Conservation (phyloP, 1,139 yeast species). For the Candida gigantensis region DNA sequence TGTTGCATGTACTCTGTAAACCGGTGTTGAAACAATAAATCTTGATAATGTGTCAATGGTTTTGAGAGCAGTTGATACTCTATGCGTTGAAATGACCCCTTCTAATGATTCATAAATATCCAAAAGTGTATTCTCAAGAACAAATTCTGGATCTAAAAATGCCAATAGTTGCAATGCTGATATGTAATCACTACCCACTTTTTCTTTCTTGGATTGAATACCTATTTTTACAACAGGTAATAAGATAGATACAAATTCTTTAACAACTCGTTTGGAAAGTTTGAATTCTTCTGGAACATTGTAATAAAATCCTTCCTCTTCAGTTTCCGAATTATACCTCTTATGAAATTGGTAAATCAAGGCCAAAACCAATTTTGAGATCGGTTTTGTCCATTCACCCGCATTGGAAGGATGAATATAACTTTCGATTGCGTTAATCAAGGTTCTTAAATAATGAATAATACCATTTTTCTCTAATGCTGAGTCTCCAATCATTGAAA, state of each 20-base stretch:
- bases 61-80: slow-evolving; percentile 74
- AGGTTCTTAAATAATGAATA: slow-evolving; percentile 52
- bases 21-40: slow-evolving; percentile 63
- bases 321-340: slow-evolving; percentile 52
- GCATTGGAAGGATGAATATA: slow-evolving; percentile 89
- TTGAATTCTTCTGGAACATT: slow-evolving; percentile 49
- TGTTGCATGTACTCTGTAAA: slow-evolving; percentile 77
- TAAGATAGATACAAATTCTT: slow-evolving; percentile 55
- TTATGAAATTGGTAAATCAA: slow-evolving; percentile 60
- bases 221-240: slow-evolving; percentile 68
- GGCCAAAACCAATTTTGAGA: slow-evolving; percentile 63
- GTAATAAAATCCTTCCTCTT: slow-evolving; percentile 39
- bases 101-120: slow-evolving; percentile 86
- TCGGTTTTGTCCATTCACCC: slow-evolving; percentile 80
- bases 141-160: slow-evolving; percentile 58
- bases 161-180: slow-evolving; percentile 65
- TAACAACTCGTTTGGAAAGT: slow-evolving; percentile 43
- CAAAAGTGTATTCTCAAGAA: slow-evolving; percentile 64
- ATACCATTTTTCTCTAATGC: slow-evolving; percentile 46
- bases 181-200: slow-evolving; percentile 61
- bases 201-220: slow-evolving; percentile 70
- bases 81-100: slow-evolving; percentile 78
- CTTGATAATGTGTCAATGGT: slow-evolving; percentile 68
- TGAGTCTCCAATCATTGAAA: slow-evolving; percentile 58
- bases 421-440: slow-evolving; percentile 74